A percentile compares a stretch with the other conserved stretches of the same genome.
Evolutionary conservation across 2,329 filamentous ascomycete genomes (phyloP).

Genomic region (Clathrospora elynae): DNA sequence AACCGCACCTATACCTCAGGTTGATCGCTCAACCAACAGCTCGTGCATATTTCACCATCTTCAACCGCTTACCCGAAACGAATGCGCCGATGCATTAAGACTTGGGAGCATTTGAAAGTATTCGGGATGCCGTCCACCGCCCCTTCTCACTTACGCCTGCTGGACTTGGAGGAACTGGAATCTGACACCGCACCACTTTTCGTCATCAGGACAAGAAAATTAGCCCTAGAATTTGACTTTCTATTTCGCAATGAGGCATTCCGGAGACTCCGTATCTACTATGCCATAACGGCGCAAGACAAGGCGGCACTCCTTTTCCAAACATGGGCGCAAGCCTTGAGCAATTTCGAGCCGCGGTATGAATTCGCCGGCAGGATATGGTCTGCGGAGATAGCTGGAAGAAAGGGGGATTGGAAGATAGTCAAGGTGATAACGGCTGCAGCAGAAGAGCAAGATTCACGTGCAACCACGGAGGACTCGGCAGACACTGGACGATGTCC

Average conservation of each 20-base stretch:
- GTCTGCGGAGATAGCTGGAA: constrained; percentile 24
- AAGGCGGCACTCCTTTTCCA: constrained; percentile 30
- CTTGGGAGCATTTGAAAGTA: not conserved
- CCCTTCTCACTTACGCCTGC: constrained; percentile 1
- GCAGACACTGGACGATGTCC: constrained; percentile 3
- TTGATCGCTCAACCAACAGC: not conserved
- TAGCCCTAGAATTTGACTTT: constrained; percentile 23
- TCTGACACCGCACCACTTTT: constrained; percentile 30
- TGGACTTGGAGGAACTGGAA: constrained; percentile 34
- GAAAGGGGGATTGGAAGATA: constrained; percentile 22
- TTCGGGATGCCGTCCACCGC: constrained; percentile 10
- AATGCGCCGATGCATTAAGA: too few species aligned
- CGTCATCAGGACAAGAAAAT: constrained; percentile 21
- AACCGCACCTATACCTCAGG: not conserved
- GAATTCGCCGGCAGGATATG: constrained; percentile 26
- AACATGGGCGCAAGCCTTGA: constrained; percentile 34
- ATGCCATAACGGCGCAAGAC: constrained; percentile 13
- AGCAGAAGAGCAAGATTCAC: not conserved
- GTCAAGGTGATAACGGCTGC: constrained; percentile 14
- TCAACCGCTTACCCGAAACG: not conserved
- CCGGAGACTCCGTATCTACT: constrained; percentile 12
- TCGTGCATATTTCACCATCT: not conserved
- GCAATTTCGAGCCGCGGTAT: constrained; percentile 16
- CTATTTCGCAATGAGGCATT: constrained; percentile 34
- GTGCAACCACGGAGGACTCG: too few species aligned